Base-by-base conservation (phyloP, 1,284 basidiomycete species). In the Rhodotorula sp. region DNA sequence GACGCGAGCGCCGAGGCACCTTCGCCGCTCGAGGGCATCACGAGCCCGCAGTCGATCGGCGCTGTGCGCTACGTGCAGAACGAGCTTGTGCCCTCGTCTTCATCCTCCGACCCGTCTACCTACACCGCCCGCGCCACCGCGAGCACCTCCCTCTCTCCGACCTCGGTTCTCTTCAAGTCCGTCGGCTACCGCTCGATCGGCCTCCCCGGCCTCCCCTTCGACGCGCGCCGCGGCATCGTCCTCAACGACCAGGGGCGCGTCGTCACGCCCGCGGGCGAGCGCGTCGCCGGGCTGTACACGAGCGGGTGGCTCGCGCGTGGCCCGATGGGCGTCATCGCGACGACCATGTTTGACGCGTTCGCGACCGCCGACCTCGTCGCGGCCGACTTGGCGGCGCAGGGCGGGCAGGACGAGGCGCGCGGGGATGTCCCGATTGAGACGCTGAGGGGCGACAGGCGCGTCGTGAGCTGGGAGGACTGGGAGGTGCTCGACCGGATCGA, bases 341-440 rank as follows among this genome's bases (percentile, higher is more conserved):
- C 89, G 23, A 98, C 97, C 41, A 95, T 99, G 93, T 88, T 93
- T 81, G 88, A 97, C 80, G 92, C 96, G 23, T 94, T 94, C 79
- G 84, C 85, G 4, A 88, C 91, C 3, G 90, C 90, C 0, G 89
- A 92, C 61, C 84, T 85, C 1, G 87, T 96, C 59, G 75, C 91
- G 1, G 78, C 81, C 4, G 92, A 93, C 66, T 52, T 77, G 45
- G 25, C 65, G 23, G 8, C 67, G 16, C 10, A 49, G 7, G 25
- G 46, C 8, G 44, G 14, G 4, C 44, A 19, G 7, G 54, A 44
- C 25, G 62, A 34, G 53, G 53, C 55, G 49, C 48, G 52, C 4
- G 52, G 45, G 5, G 41, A n/a, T 12, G 52, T 62, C 4, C 25
- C 55, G 23, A 64, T 68, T 27, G 74, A 75, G 34, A n/a, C 52